phyloP scores from a whole-genome alignment of 148 eudicot genomes.

The Rhododendron griersonianum region DNA sequence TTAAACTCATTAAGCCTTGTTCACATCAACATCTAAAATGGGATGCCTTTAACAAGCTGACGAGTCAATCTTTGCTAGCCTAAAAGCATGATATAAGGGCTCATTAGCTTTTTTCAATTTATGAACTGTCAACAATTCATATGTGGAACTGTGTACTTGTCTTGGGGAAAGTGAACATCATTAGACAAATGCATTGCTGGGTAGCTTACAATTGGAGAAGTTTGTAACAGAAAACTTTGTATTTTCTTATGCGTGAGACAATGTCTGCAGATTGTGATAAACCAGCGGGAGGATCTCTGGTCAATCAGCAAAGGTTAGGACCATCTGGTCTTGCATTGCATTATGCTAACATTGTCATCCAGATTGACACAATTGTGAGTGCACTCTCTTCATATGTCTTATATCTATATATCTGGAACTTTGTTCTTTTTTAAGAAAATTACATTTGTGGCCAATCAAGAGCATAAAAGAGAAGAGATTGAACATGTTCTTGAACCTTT shows the following conservation, averaged over 20 bases:
- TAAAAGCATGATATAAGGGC: neutral
- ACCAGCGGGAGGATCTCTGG: constrained; percentile 18
- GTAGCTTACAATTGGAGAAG: neutral
- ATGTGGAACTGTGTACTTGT: neutral
- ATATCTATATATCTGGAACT: neutral
- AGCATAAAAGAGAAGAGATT: neutral
- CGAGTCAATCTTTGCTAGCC: neutral
- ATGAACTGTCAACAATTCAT: too few species aligned
- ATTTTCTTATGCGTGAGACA: neutral
- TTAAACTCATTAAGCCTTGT: neutral
- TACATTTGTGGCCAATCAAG: neutral
- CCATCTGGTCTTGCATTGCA: constrained; percentile 62
- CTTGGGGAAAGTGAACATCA: neutral
- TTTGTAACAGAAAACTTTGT: neutral
- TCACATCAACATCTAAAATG: neutral
- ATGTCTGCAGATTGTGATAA: constrained; percentile 26
- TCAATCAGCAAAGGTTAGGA: constrained; percentile 37
- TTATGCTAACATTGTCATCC: constrained; percentile 61
- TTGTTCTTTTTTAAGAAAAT: neutral
- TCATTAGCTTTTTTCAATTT: neutral
- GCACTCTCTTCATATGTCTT: neutral
- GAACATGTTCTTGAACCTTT: neutral
- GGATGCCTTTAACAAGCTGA: neutral
- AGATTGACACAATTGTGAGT: constrained; percentile 60
- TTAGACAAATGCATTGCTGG: neutral